phyloP scores from a whole-genome alignment of 2,329 filamentous ascomycete genomes.

The Alternaria hordeiaustralica region DNA sequence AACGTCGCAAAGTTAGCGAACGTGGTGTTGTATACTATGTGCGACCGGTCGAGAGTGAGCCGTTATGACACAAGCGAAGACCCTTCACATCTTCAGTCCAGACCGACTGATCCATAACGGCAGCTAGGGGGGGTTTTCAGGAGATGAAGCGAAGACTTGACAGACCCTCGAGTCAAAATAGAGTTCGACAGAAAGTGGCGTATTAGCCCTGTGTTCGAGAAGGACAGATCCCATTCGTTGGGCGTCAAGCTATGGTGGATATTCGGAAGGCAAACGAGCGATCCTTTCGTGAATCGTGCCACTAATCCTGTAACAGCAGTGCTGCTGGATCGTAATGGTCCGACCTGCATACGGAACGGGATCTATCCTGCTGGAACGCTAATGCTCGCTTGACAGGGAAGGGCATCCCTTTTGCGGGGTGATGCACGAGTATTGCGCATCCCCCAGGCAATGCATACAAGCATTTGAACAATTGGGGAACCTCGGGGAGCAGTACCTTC shows the following conservation, averaged over 20 bases:
- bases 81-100: constrained; percentile 15
- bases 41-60: not conserved
- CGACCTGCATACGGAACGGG: constrained; percentile 15
- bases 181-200: constrained; percentile 16
- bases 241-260: constrained; percentile 1
- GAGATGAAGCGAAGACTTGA: constrained; percentile 19
- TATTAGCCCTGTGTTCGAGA: not conserved
- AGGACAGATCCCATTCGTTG: constrained; percentile 1
- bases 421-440: constrained; percentile 4
- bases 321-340: constrained; percentile 2
- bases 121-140: constrained; percentile 19
- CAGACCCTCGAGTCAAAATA: constrained; percentile 26
- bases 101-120: constrained; percentile 13
- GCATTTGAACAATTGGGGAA: not conserved
- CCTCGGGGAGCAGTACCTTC: not conserved
- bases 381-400: not conserved
- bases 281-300: constrained; percentile 6
- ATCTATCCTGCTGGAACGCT: constrained; percentile 6
- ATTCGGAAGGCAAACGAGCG: constrained; percentile 4
- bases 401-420: constrained; percentile 7
- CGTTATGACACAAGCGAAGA: not conserved
- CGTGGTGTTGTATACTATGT: not conserved
- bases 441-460: not conserved
- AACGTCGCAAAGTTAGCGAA: not conserved
- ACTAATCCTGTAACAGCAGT: not conserved